Percentiles rank a stretch among this genome's conserved stretches.
Evolutionary conservation across 192 early-diverging fungal genomes (phyloP).

Genomic region (Helicostylum pulchrum): DNA sequence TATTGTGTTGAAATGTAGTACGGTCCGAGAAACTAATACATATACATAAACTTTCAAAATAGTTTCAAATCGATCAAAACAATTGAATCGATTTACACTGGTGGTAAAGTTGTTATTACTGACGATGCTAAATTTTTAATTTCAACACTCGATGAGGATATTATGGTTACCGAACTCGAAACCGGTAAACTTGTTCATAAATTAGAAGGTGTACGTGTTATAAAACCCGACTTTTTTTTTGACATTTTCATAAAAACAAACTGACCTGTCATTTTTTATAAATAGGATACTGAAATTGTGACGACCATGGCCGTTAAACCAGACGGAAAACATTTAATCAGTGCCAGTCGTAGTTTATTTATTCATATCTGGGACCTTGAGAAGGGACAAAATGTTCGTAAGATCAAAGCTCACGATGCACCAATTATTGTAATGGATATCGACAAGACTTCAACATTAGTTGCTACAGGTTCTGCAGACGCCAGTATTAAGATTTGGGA

Average conservation of each 20-base stretch:
- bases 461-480: constrained; percentile 96
- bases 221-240: not conserved
- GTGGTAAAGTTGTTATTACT: constrained; percentile 74
- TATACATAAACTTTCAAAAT: not conserved
- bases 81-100: constrained; percentile 90
- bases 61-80: constrained; percentile 75
- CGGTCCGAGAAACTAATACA: not conserved
- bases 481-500: constrained; percentile 96
- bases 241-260: too few relatives aligned
- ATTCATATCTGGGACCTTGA: constrained; percentile 76
- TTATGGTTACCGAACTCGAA: constrained; percentile 69
- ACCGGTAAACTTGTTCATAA: constrained; percentile 60
- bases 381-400: constrained; percentile 56
- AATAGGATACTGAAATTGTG: constrained; percentile 77
- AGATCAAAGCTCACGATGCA: constrained; percentile 88
- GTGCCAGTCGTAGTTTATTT: constrained; percentile 77
- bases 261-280: too few relatives aligned
- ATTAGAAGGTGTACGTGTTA: constrained; percentile 59
- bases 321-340: constrained; percentile 72
- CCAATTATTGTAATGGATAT: constrained; percentile 92
- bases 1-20: not conserved
- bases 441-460: constrained; percentile 84
- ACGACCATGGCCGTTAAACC: constrained; percentile 85
- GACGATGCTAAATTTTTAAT: constrained; percentile 66
- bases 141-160: constrained; percentile 80